Percentiles rank a stretch among this genome's conserved stretches.
phyloP scores from a whole-genome alignment of 2,329 filamentous ascomycete genomes.

The Colletotrichum cordylinicola region DNA sequence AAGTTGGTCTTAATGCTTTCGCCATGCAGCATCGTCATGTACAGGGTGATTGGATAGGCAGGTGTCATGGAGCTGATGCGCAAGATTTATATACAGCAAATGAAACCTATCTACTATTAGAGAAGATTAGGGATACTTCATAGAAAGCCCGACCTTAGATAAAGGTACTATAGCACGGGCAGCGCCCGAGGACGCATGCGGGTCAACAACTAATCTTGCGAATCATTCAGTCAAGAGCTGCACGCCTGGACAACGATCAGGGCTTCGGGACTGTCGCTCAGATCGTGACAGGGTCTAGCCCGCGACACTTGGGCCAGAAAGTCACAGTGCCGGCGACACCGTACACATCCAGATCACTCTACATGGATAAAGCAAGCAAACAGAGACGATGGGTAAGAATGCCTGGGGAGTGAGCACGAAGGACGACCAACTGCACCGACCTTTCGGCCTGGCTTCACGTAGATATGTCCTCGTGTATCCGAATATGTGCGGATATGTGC shows the following conservation, averaged over 20 bases:
- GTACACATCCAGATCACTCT: not conserved
- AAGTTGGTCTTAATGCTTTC: not conserved
- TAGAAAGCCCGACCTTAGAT: not conserved
- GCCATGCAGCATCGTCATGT: not conserved
- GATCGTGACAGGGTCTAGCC: not conserved
- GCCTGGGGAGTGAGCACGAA: not conserved
- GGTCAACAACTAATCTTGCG: not conserved
- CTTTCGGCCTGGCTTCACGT: not conserved
- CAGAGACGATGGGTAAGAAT: not conserved
- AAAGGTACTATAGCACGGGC: not conserved
- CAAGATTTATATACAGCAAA: not conserved
- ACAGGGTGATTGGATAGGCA: not conserved
- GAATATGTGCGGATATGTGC: not conserved
- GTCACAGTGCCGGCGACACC: not conserved
- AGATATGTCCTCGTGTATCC: not conserved
- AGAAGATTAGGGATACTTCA: not conserved
- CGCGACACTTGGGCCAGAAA: not conserved
- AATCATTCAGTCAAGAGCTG: not conserved
- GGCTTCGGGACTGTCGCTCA: conserved; percentile 10
- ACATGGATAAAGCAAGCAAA: not conserved
- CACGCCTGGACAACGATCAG: conserved; percentile 7
- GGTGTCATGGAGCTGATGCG: not conserved
- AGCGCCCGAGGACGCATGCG: not conserved
- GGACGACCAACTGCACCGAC: not conserved
- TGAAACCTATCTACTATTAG: not conserved